These are phyloP conservation scores for Halophytophthora batemanensis DNA, from an alignment of 352 stramenopile species.

Conservation along the genomic window DNA sequence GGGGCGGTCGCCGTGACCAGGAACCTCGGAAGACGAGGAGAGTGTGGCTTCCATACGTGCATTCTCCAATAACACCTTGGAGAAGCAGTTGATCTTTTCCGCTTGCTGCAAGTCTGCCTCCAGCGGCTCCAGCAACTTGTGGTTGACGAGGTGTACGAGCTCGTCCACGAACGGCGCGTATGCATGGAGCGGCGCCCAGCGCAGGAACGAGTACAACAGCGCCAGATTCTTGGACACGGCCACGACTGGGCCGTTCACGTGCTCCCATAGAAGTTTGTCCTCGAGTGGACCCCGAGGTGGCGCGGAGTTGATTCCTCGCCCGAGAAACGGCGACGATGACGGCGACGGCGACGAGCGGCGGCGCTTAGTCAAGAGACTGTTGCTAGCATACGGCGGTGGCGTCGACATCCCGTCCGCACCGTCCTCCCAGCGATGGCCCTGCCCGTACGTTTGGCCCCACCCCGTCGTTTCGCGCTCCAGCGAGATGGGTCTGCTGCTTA, in stretches of 20 bases:
- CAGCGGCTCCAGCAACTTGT: conserved; percentile 30
- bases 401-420: no score
- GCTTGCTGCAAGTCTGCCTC: conserved; percentile 5
- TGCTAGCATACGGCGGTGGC: no score
- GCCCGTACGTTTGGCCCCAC: no score
- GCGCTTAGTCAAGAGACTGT: conserved; percentile 3
- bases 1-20: neutral
- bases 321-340: neutral
- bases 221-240: conserved; percentile 58
- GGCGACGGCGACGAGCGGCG: conserved; percentile 2
- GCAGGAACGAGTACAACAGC: conserved; percentile 43
- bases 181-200: conserved; percentile 42
- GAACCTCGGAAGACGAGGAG: neutral
- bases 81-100: conserved; percentile 47
- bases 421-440: no score
- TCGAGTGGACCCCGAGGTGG: conserved; percentile 16
- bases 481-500: no score
- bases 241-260: conserved; percentile 34
- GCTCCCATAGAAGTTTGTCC: conserved; percentile 55
- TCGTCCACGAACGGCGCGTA: conserved; percentile 51
- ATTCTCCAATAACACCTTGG: conserved; percentile 39
- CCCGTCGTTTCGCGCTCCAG: no score
- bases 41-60: conserved; percentile 10
- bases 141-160: conserved; percentile 38
- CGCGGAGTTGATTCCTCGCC: neutral